These are phyloP conservation scores for Chondrus crispus DNA, from an alignment of 23 red algal genomes.

Conservation along the genomic window DNA sequence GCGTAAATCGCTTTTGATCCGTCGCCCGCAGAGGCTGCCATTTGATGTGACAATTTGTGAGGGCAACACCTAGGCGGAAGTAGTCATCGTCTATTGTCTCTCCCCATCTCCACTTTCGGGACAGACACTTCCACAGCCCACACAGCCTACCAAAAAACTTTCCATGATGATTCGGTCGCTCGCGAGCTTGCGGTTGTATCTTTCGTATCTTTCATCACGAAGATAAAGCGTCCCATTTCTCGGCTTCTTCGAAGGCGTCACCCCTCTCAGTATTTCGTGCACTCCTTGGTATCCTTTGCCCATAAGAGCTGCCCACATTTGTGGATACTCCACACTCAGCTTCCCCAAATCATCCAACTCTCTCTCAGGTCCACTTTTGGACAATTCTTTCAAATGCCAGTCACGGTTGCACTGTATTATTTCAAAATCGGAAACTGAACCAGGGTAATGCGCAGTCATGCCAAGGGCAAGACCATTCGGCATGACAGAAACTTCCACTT, in stretches of 20 bases:
- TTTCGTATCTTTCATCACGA: not conserved
- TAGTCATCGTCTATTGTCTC: not conserved
- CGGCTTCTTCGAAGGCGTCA: not conserved
- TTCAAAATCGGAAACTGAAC: too few species aligned
- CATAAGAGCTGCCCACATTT: not conserved
- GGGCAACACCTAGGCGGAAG: not conserved
- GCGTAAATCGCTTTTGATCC: not conserved
- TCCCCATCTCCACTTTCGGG: conserved; percentile 11
- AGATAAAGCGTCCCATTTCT: not conserved
- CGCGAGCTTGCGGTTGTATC: not conserved
- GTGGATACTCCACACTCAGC: not conserved
- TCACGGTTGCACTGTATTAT: too few species aligned
- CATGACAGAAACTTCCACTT: too few species aligned
- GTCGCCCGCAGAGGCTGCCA: not conserved
- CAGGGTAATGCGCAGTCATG: too few species aligned
- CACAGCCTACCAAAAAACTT: not conserved
- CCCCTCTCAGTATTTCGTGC: not conserved
- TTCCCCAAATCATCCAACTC: too few species aligned
- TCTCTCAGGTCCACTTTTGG: too few species aligned
- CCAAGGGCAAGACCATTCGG: too few species aligned
- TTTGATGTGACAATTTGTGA: conserved; percentile 4
- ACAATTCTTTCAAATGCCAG: too few species aligned
- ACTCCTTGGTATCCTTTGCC: not conserved
- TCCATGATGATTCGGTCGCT: not conserved
- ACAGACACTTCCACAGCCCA: not conserved